phyloP scores from a whole-genome alignment of 139 green algal genomes.

The Coelastrella sp. region DNA sequence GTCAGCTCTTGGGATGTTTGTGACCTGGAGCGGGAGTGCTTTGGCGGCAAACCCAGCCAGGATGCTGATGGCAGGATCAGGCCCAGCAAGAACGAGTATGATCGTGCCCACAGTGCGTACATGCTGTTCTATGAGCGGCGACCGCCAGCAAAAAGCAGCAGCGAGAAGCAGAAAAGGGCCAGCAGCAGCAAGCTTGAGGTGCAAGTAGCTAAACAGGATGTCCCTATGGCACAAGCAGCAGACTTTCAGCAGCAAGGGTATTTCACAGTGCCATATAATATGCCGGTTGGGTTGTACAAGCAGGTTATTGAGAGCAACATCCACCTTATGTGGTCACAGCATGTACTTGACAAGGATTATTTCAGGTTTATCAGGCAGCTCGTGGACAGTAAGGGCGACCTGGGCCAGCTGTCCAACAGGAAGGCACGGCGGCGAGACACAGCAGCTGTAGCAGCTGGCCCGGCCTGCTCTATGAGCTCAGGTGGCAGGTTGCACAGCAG shows the following conservation, averaged over 20 bases:
- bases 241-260: background rate
- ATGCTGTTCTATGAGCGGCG: slow-evolving; percentile 95
- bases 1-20: slow-evolving; percentile 82
- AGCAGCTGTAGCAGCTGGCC: background rate
- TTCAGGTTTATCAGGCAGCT: slow-evolving; percentile 64
- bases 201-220: background rate
- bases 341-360: slow-evolving; percentile 68
- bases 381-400: slow-evolving; percentile 52
- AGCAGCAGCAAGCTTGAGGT: background rate
- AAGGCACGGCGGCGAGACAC: slow-evolving; percentile 49
- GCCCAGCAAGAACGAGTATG: slow-evolving; percentile 60
- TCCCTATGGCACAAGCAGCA: slow-evolving; percentile 12
- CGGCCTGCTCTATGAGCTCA: slow-evolving; percentile 23
- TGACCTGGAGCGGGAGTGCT: slow-evolving; percentile 89
- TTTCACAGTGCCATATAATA: slow-evolving; percentile 50
- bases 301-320: slow-evolving; percentile 57
- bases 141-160: slow-evolving; percentile 39
- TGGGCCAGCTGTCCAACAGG: slow-evolving; percentile 46
- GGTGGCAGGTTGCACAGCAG: slow-evolving; percentile 12
- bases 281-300: slow-evolving; percentile 57
- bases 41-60: slow-evolving; percentile 71
- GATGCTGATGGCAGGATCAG: slow-evolving; percentile 8
- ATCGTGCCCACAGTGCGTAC: slow-evolving; percentile 92
- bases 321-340: slow-evolving; percentile 56
- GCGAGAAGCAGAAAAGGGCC: background rate